phyloP scores from a whole-genome alignment of 768 basidiomycete genomes.

The Amanita pallidorosea region DNA sequence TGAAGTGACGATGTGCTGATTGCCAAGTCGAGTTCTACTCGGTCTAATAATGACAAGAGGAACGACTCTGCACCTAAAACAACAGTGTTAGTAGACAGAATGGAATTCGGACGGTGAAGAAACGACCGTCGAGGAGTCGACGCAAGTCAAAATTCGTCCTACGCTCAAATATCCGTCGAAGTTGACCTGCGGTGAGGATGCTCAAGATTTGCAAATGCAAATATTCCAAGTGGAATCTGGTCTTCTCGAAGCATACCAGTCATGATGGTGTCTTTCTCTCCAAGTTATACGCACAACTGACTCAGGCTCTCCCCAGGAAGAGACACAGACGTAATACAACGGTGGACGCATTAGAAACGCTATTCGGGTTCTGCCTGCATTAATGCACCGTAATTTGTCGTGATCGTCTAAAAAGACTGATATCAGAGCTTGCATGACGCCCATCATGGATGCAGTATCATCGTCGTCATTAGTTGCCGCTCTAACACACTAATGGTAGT shows the following conservation, averaged over 20 bases:
- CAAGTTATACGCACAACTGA: constrained; percentile 60
- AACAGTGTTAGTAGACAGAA: not conserved
- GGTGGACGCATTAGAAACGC: constrained; percentile 82
- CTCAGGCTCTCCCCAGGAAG: constrained; percentile 94
- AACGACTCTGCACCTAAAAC: constrained; percentile 71
- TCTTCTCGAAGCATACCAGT: constrained; percentile 57
- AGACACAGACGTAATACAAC: constrained; percentile 85
- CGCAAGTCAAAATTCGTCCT: constrained; percentile 88
- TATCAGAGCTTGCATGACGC: constrained; percentile 90
- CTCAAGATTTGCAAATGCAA: constrained; percentile 89
- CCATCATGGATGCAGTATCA: constrained; percentile 69
- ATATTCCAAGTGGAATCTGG: constrained; percentile 89
- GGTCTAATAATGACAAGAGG: constrained; percentile 56
- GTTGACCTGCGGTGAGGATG: constrained; percentile 76
- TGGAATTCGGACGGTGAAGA: not conserved
- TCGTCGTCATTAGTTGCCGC: constrained; percentile 49
- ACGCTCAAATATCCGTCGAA: constrained; percentile 78
- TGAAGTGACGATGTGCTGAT: constrained; percentile 74
- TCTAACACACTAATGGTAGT: constrained; percentile 23
- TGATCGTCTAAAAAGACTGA: constrained; percentile 92
- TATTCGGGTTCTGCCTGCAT: constrained; percentile 73
- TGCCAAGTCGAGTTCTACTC: constrained; percentile 71
- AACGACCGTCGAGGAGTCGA: constrained; percentile 54
- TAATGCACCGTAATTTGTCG: constrained; percentile 79
- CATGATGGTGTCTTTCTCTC: not conserved